Evolutionary conservation across 108 stramenopile species (phyloP), one percentile per base, ranked within the genome.

Genomic region (Licmophora abbreviata): DNA sequence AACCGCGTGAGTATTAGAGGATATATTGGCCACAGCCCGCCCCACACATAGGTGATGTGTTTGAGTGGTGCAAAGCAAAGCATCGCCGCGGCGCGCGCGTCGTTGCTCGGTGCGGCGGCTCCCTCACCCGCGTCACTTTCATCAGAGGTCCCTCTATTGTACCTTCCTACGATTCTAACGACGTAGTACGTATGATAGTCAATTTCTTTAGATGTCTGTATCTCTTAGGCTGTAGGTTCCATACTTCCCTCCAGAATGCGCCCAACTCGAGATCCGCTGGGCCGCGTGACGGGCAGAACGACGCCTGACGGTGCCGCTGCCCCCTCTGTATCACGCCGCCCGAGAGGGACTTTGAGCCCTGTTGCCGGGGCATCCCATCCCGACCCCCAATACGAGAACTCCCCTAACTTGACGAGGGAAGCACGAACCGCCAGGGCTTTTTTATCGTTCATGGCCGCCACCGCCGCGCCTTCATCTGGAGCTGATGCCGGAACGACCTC

Each of bases 251-350:
- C 79, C 63, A 80, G 30, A 30, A 80, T 74, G 11, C 69, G 61
- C 57, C 74, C 74, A 27, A 89, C 74, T 54, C 88, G 64, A 6
- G 88, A 79, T 48, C 74, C 74, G 68, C 83, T 85, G 12, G 88
- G 81, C 45, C 81, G 63, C 33, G 61, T 63, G 42, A 90, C 51
- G 0, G 88, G 88, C 23, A 66, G 53, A 41, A 90, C 44, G 0
- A 47, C 20, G 17, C 47, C 17, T 29, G 42, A 20, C 43, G 56
- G 26, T 46, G 18, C 31, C 28, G 32, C 44, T 33, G 4, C 40
- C 30, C 11, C 56, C 48, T 30, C 66, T 68, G 40, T 51, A 37
- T 4, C 69, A 66, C 8, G 59, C 66, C 0, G 48, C 50, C 48
- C 59, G 7, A n/a, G 32, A 27, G 3, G 9, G 26, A 18, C 42